Percentiles rank a stretch among this genome's conserved stretches.
phyloP scores from a whole-genome alignment of 805 yeast genomes.

The Cyberlindnera veronae region DNA sequence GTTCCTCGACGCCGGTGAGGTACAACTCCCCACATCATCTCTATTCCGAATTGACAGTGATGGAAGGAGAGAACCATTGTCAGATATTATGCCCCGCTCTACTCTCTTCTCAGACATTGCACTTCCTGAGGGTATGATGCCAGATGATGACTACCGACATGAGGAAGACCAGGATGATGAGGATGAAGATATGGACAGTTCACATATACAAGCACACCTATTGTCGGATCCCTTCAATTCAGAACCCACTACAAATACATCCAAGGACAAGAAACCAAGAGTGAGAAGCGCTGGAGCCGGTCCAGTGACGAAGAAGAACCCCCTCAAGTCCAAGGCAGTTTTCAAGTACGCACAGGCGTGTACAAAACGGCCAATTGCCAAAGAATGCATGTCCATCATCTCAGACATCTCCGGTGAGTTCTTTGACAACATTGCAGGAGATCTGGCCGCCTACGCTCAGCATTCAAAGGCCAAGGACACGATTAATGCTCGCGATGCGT shows the following conservation, averaged over 20 bases:
- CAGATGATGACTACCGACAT: slow-evolving; percentile 15
- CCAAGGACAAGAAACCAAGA: neutral
- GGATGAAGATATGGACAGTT: neutral
- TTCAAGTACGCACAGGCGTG: slow-evolving; percentile 12
- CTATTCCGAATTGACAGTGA: slow-evolving; percentile 2
- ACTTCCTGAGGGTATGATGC: slow-evolving; percentile 27
- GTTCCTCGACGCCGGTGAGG: neutral
- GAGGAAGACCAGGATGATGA: no score
- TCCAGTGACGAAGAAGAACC: neutral
- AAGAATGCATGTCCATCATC: slow-evolving; percentile 24
- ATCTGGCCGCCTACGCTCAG: slow-evolving; percentile 30
- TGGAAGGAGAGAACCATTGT: slow-evolving; percentile 1
- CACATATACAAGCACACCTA: neutral
- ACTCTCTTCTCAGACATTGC: slow-evolving; percentile 24
- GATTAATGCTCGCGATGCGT: slow-evolving; percentile 27
- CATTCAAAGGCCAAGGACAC: slow-evolving; percentile 28
- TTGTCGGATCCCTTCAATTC: slow-evolving; percentile 9
- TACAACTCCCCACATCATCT: slow-evolving; percentile 3
- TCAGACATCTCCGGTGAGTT: slow-evolving; percentile 27
- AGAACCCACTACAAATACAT: neutral
- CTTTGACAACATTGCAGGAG: slow-evolving; percentile 28
- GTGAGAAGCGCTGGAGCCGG: neutral
- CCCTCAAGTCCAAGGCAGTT: slow-evolving; percentile 5
- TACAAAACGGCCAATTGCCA: slow-evolving; percentile 13
- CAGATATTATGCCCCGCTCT: slow-evolving; percentile 6